phyloP scores from a whole-genome alignment of 257 asterid species.

The Coffea canephora region DNA sequence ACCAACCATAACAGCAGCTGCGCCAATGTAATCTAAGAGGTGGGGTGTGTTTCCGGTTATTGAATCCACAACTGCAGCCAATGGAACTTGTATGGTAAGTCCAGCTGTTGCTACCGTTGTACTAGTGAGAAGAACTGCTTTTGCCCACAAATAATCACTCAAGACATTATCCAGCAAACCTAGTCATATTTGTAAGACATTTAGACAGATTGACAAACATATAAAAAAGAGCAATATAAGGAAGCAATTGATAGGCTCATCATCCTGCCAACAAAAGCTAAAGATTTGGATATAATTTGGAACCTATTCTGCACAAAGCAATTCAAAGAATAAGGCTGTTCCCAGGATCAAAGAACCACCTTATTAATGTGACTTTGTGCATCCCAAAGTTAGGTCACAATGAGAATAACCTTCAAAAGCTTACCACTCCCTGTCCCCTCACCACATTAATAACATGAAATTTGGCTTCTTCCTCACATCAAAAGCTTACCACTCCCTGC shows the following conservation, averaged over 20 bases:
- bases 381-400: too few species aligned
- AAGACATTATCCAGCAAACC: slow-evolving; percentile 89
- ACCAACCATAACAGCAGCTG: slow-evolving; percentile 76
- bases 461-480: background rate
- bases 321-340: background rate
- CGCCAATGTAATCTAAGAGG: slow-evolving; percentile 64
- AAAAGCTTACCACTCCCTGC: background rate
- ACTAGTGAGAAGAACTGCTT: slow-evolving; percentile 87
- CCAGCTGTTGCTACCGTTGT: slow-evolving; percentile 98
- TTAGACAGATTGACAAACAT: slow-evolving; percentile 8
- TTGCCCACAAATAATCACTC: slow-evolving; percentile 98
- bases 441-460: background rate
- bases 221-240: too few species aligned
- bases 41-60: slow-evolving; percentile 69
- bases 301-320: background rate
- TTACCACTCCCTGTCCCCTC: background rate
- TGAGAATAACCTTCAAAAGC: slow-evolving; percentile 3
- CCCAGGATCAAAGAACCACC: background rate
- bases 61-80: slow-evolving; percentile 82
- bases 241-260: background rate
- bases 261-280: background rate
- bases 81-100: slow-evolving; percentile 90
- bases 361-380: background rate
- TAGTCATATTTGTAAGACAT: slow-evolving; percentile 16
- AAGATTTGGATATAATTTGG: background rate